Evolutionary conservation across 306 rosid genomes (phyloP), one percentile per base, ranked within the genome.

Genomic region (Myrica gale): DNA sequence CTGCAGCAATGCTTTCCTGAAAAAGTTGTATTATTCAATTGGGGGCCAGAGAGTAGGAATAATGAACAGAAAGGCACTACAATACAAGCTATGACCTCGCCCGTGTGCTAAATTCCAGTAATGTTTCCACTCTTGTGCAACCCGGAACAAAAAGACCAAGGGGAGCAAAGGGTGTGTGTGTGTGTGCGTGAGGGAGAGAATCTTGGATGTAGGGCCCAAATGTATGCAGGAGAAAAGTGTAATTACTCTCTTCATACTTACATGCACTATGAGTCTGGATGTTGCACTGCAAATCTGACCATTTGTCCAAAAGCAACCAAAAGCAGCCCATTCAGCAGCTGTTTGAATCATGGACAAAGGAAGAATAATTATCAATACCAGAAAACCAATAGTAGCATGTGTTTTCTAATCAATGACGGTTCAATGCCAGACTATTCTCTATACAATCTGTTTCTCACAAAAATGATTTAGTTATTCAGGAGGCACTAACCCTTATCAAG

Each of bases 271-370:
- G 76, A 95, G 93, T 52, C 99, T 97, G 72, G 99, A 95, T 71
- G 99, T 95, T 79, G 99, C 99, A 85, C 97, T 95, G 91, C 99
- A 95, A 73, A 95, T 95, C 89, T 95, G 99, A 82, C 99, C 99
- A 82, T 95, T 95, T 74, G 97, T 90, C 97, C 99, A 92, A 86
- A 95, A 95, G 92, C 91, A 82, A 74, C 99, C 99, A 74, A 92
- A 95, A 65, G 76, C 57, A 16, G 97, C 76, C 99, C 99, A 95
- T 84, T 95, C 99, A 72, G 85, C 99, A 89, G 99, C 99, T 95
- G 85, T 78, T 87, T 73, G 71, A 80, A 81, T 76, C 73, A 89
- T 23, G 71, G 73, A 73, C 44, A 83, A 78, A 46, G 37, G 56
- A 61, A 63, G 62, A 83, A 66, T 21, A 69, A 70, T 62, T 67